A percentile compares a stretch with the other conserved stretches of the same genome.
phyloP scores from a whole-genome alignment of 2,329 filamentous ascomycete genomes.

The Diaporthe ilicicola region DNA sequence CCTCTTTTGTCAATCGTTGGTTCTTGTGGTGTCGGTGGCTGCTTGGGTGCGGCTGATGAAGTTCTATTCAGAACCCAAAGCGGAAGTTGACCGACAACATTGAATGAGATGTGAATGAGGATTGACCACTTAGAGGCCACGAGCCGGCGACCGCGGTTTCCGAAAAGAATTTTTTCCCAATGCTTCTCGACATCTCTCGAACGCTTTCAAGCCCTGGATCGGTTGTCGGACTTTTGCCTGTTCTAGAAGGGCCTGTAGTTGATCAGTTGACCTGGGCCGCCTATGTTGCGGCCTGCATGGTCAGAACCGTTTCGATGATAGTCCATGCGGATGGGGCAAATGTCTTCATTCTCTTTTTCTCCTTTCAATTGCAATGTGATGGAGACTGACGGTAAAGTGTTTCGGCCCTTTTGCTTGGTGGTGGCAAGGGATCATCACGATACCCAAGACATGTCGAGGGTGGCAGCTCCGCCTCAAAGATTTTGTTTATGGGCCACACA shows the following conservation, averaged over 20 bases:
- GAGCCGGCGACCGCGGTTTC: too few species aligned
- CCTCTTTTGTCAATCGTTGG: not conserved
- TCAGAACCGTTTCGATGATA: not conserved
- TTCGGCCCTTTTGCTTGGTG: not conserved
- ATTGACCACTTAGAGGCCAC: not conserved
- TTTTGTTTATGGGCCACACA: too few species aligned
- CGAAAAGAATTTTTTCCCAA: not conserved
- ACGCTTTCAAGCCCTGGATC: not conserved
- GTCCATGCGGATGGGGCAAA: not conserved
- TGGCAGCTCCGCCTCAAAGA: not conserved
- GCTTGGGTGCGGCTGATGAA: not conserved
- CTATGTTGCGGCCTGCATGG: too few species aligned
- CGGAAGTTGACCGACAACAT: not conserved
- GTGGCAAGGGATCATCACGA: too few species aligned
- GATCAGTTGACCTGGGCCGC: not conserved
- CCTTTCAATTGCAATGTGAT: not conserved
- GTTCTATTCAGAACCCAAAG: conserved; percentile 23
- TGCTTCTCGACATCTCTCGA: not conserved
- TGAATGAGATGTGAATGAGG: not conserved
- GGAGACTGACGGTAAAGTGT: not conserved
- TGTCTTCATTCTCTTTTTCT: not conserved
- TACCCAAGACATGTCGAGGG: too few species aligned
- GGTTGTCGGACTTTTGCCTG: not conserved
- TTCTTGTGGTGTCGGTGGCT: not conserved
- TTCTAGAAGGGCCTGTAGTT: not conserved